Base-by-base conservation (phyloP, 768 basidiomycete species). In the Sporobolomyces pararoseus region DNA sequence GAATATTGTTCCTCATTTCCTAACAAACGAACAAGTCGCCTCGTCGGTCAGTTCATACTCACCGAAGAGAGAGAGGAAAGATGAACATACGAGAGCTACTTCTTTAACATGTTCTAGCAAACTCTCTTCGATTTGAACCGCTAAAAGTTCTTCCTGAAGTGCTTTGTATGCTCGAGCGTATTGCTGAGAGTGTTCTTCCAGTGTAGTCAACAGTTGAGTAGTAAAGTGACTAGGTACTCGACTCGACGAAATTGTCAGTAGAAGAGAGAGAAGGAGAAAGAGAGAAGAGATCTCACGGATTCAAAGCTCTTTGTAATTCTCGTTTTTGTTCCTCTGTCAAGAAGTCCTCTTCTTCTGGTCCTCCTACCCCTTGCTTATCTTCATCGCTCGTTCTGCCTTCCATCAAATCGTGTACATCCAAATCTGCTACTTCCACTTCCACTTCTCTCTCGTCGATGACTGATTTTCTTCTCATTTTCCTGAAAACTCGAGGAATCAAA, bases 41-140 rank as follows among this genome's bases (percentile, higher is more conserved):
- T 42, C 31, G 35, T 58, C 35, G 42, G 42, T 29, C 58, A 23
- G 13, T 42, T 27, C 4, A 21, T 6, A 7, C 4, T 13, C 39
- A 5, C 25, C 39, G 57, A 35, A 4, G 44, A 54, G 53, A 54
- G 7, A 6, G 64, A 35, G 23, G 32, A n/a, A n/a, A n/a, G 6
- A 23, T 14, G 4, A 13, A 59, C 65, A n/a, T 29, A 66, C 55
- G 17, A 66, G 46, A 12, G 49, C 65, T 27, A 66, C 27, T 37
- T 37, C 35, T 34, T 66, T 50, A 37, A 66, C 55, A 25, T 66
- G 49, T 29, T 52, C 37, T 19, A 66, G 35, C 27, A 51, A 50
- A 47, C 65, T 52, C 55, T 66, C 65, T 23, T 66, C 65, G 57
- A 59, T 21, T 16, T 66, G 65, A n/a, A 23, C 57, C 3, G 47